Evolutionary conservation across 1,139 yeast species (phyloP).

Genomic region (Magnusiomyces paraingens): DNA sequence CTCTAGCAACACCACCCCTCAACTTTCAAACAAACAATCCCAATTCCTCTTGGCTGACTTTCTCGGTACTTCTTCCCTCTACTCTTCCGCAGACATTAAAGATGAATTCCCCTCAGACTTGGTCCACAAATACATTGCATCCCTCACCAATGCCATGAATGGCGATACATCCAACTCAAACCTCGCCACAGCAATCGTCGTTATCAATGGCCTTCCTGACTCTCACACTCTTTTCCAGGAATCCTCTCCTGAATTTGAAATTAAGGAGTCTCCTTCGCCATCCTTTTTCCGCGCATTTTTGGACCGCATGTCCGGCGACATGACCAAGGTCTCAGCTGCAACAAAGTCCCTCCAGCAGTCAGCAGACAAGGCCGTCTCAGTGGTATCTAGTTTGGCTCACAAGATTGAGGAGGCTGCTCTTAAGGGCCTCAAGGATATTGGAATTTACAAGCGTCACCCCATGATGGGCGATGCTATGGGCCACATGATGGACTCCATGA

Average conservation of each 20-base stretch:
- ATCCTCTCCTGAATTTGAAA: conserved; percentile 21
- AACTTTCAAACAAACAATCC: conserved; percentile 20
- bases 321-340: conserved; percentile 16
- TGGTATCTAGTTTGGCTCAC: conserved; percentile 15
- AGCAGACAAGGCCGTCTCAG: conserved; percentile 19
- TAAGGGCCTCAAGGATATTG: conserved; percentile 9
- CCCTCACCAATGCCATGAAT: neutral
- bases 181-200: conserved; percentile 21
- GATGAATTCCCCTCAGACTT: conserved; percentile 16
- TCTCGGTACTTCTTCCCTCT: conserved; percentile 21
- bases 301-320: conserved; percentile 18
- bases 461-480: conserved; percentile 12
- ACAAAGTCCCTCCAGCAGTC: conserved; percentile 9
- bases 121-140: conserved; percentile 1
- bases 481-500: conserved; percentile 6
- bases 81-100: conserved; percentile 17
- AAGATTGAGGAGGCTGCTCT: conserved; percentile 14
- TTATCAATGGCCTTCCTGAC: conserved; percentile 22
- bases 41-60: conserved; percentile 27
- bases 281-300: conserved; percentile 18
- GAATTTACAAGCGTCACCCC: conserved; percentile 10
- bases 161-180: conserved; percentile 1
- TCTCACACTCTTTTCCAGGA: conserved; percentile 11
- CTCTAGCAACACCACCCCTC: conserved; percentile 12
- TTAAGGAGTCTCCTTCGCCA: conserved; percentile 19